Conservation (phyloP, 225 moss, liverwort and hornwort species). For the Antitrichia curtipendula region DNA sequence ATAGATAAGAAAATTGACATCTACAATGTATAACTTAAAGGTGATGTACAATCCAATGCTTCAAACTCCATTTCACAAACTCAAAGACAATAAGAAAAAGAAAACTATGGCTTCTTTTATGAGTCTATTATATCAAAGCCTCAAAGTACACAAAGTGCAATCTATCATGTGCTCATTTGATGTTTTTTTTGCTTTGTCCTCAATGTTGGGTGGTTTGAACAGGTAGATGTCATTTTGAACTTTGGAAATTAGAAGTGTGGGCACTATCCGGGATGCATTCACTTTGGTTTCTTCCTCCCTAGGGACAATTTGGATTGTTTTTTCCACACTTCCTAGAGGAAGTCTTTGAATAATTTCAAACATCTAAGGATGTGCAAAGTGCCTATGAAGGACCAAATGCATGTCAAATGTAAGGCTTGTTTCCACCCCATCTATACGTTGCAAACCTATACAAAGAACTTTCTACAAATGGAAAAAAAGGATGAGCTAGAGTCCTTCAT, state of each 20-base stretch:
- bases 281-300: neutral
- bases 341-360: neutral
- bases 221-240: no score
- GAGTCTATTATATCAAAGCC: neutral
- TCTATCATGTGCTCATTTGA: no score
- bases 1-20: neutral
- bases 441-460: neutral
- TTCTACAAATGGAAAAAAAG: neutral
- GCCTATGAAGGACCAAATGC: neutral
- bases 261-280: accelerated
- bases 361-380: neutral
- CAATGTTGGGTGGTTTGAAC: no score
- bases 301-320: neutral
- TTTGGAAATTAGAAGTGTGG: neutral
- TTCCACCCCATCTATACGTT: neutral
- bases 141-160: no score
- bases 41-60: neutral
- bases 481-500: neutral
- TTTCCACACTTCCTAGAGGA: no score
- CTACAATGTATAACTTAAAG: neutral
- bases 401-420: neutral
- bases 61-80: neutral
- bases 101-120: neutral
- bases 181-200: no score
- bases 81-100: neutral